Percentiles rank a stretch among this genome's conserved stretches.
These are phyloP conservation scores for Saksenaea vasiformis DNA, from an alignment of 371 early-diverging fungal species.

Conservation along the genomic window DNA sequence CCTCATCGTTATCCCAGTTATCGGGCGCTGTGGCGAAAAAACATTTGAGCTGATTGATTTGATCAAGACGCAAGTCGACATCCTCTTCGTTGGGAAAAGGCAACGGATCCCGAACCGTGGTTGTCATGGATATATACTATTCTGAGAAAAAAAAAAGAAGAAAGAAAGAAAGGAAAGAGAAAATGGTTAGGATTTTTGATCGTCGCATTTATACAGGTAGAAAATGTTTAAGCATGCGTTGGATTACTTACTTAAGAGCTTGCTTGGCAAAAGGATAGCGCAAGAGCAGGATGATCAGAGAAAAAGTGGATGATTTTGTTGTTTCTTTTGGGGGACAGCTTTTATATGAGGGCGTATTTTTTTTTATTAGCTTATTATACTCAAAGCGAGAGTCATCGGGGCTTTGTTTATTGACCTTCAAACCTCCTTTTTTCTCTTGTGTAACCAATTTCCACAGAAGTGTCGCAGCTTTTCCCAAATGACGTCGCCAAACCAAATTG, in stretches of 20 bases:
- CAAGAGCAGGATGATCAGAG: background rate
- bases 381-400: constrained; percentile 24
- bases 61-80: constrained; percentile 30
- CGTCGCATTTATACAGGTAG: background rate
- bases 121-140: constrained; percentile 9
- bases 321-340: background rate
- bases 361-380: background rate
- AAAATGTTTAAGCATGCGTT: constrained; percentile 6
- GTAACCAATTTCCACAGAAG: constrained; percentile 10
- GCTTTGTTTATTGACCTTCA: constrained; percentile 26
- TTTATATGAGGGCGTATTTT: background rate
- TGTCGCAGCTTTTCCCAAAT: constrained; percentile 6
- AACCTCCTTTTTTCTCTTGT: constrained; percentile 20
- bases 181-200: background rate
- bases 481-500: constrained; percentile 16
- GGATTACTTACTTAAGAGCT: constrained; percentile 2
- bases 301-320: background rate
- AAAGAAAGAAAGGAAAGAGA: constrained; percentile 11
- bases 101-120: constrained; percentile 13
- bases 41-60: constrained; percentile 52
- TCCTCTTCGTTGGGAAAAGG: constrained; percentile 34
- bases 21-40: constrained; percentile 60
- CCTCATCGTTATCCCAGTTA: constrained; percentile 47
- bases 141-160: constrained; percentile 11
- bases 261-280: background rate